Base-by-base conservation (phyloP, 129 eudicot genomes). In the Centrapalus pauciflorus region DNA sequence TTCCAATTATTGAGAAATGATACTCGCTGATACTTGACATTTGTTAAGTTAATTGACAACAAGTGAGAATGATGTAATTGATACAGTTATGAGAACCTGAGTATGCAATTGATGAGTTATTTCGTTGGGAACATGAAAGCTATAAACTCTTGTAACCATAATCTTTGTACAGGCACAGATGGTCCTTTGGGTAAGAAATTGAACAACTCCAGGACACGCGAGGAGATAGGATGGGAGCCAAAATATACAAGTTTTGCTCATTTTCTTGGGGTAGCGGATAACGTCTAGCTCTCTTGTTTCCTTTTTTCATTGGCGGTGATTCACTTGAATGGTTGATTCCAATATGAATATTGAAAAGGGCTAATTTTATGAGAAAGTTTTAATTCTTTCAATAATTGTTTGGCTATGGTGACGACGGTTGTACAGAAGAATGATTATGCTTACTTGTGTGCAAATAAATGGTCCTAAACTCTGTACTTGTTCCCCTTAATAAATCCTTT, bases 161-260 rank as follows among this genome's bases (percentile, higher is more conserved):
- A 40, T 57, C 38, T 32, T 12, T 69, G 54, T 49, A 61, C 89
- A 92, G 98, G 98, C 26, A 85, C 84, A 0, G 73, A 75, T 54
- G 98, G 82, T 71, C 84, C 83, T 72, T 58, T 88, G 76, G 98
- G 98, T 29, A 88, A 92, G 82, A 92, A 82, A 68, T 45, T 92
- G 71, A 78, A 85, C 87, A 92, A 92, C 75, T 77, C 89, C 7
- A 92, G 71, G 73, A 85, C 95, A 54, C 80, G 91, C 1, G 78
- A 81, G 66, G 89, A 88, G 76, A 32, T 84, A 61, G 89, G 82
- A 65, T 92, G 98, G 98, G 96, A 88, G 71, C 96, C 98, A 1
- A 92, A 79, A 73, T 88, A 88, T 41, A 80, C 80, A 35, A 92
- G 98, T 76, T 92, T 81, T 72, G 85, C 89, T 10, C 85, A 92